Conservation (phyloP, 306 rosid species). For the Leucaena leucocephala region DNA sequence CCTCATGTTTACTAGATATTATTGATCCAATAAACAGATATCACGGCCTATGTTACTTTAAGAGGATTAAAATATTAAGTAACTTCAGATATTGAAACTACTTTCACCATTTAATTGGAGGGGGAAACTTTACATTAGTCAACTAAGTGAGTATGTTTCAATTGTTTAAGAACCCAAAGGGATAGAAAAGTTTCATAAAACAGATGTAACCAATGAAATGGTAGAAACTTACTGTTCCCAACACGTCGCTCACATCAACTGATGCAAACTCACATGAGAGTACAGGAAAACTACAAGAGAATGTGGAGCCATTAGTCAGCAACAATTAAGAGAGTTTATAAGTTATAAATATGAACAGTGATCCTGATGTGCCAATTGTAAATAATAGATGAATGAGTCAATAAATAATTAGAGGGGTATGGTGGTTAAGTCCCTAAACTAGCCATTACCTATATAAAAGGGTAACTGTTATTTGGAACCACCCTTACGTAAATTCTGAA, state of each 20-base stretch:
- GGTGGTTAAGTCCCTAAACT: too few relatives aligned
- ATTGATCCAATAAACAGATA: neutral
- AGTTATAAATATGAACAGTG: constrained; percentile 20
- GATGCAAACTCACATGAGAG: constrained; percentile 99
- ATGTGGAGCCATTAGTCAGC: constrained; percentile 40
- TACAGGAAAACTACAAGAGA: constrained; percentile 79
- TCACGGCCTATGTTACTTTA: neutral
- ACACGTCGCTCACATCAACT: constrained; percentile 82
- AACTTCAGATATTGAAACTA: constrained; percentile 19
- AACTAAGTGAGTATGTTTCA: constrained; percentile 8
- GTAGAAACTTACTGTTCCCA: constrained; percentile 94
- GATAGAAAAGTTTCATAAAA: constrained; percentile 22
- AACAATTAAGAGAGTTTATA: constrained; percentile 12
- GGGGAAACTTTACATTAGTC: neutral
- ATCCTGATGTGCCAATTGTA: neutral
- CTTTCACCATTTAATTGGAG: constrained; percentile 5
- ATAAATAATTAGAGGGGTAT: too few relatives aligned
- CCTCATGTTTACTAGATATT: constrained; percentile 18
- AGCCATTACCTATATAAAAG: too few relatives aligned
- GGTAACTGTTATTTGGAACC: too few relatives aligned
- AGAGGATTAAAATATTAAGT: constrained; percentile 8
- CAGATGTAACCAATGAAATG: constrained; percentile 34
- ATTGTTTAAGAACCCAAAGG: constrained; percentile 6
- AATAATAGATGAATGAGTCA: too few relatives aligned
- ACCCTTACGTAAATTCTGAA: too few relatives aligned